Conservation (phyloP, 148 eudicot species). For the Rhododendron ovatum region DNA sequence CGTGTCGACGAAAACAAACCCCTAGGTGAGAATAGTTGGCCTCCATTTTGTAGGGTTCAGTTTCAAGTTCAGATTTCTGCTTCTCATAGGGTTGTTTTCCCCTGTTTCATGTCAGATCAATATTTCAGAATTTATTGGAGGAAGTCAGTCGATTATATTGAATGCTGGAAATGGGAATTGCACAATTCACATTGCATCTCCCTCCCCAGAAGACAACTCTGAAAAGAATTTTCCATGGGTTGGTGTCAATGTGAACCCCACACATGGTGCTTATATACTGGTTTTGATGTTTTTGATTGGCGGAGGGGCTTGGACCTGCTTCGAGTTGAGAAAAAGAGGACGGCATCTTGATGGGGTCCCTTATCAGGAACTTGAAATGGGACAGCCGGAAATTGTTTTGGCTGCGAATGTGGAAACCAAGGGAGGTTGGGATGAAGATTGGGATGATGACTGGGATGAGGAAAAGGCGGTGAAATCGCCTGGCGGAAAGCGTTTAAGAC, state of each 20-base stretch:
- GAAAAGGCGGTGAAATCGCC: conserved; percentile 26
- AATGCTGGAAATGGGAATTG: conserved; percentile 21
- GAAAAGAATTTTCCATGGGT: not conserved
- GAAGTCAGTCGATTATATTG: conserved; percentile 18
- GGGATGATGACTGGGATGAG: conserved; percentile 40
- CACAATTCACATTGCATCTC: conserved; percentile 10
- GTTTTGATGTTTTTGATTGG: conserved; percentile 6
- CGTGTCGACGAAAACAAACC: not conserved
- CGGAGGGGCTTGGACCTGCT: conserved; percentile 22
- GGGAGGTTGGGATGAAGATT: conserved; percentile 28
- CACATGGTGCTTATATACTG: conserved; percentile 21
- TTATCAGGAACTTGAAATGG: conserved; percentile 39
- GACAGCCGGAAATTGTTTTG: not conserved
- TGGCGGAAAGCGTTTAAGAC: not conserved
- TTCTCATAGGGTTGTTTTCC: not conserved
- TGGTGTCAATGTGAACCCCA: conserved; percentile 16
- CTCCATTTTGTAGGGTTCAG: not conserved
- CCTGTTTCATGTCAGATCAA: conserved; percentile 16
- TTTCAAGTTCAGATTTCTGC: conserved; percentile 2
- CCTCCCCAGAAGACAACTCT: not conserved
- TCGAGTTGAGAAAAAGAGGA: conserved; percentile 10
- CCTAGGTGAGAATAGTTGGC: not conserved
- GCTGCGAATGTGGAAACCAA: conserved; percentile 4
- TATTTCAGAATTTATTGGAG: conserved; percentile 9
- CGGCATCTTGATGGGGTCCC: conserved; percentile 30